phyloP scores from a whole-genome alignment of 2,329 filamentous ascomycete genomes.

The Aureobasidium sp. region DNA sequence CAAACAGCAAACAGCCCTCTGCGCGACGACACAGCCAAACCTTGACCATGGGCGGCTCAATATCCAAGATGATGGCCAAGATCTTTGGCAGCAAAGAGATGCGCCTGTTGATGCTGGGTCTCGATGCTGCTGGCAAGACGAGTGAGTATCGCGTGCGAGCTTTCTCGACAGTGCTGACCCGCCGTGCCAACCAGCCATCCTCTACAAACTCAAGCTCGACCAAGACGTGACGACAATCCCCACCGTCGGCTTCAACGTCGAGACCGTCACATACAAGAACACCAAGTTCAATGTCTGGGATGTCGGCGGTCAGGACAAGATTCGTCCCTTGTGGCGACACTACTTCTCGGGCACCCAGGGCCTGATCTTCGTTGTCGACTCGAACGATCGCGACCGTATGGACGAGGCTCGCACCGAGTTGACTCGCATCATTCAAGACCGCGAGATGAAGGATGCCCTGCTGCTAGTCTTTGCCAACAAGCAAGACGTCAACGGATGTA shows the following conservation, averaged over 20 bases:
- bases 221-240: slow-evolving; percentile 99
- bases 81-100: slow-evolving; percentile 99
- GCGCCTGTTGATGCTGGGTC: slow-evolving; percentile 93
- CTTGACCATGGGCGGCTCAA: slow-evolving; percentile 71
- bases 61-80: slow-evolving; percentile 96
- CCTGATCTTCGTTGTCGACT: slow-evolving; percentile 99
- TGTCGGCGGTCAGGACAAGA: slow-evolving; percentile 99
- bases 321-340: slow-evolving; percentile 97
- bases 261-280: slow-evolving; percentile 99
- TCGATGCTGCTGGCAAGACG: slow-evolving; percentile 97
- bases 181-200: slow-evolving; percentile 54
- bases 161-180: neutral
- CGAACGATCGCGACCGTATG: slow-evolving; percentile 96
- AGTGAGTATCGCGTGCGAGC: slow-evolving; percentile 40
- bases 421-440: slow-evolving; percentile 97
- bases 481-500: slow-evolving; percentile 87
- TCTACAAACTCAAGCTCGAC: slow-evolving; percentile 99
- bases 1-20: neutral
- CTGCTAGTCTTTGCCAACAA: slow-evolving; percentile 99
- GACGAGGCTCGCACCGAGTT: slow-evolving; percentile 95
- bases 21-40: neutral
- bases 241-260: slow-evolving; percentile 99
- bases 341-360: slow-evolving; percentile 99
- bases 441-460: slow-evolving; percentile 95
- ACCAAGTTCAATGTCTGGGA: slow-evolving; percentile 99